Evolutionary conservation across 768 basidiomycete genomes (phyloP).

Genomic region (Lepiota brunneoincarnata): DNA sequence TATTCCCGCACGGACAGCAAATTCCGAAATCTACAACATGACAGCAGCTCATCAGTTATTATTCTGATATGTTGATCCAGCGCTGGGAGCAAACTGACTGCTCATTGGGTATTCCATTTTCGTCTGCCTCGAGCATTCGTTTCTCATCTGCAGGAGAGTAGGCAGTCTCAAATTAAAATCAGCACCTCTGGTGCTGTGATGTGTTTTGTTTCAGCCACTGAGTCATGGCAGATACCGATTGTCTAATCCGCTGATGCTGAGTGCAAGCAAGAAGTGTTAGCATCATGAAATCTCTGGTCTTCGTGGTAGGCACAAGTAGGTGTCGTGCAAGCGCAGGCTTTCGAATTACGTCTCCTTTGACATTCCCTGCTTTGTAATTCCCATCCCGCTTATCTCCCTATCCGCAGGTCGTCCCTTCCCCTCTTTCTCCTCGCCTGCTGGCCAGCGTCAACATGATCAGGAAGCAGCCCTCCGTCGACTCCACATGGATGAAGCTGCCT

Average conservation of each 20-base stretch:
- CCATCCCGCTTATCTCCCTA: constrained; percentile 9
- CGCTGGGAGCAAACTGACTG: neutral
- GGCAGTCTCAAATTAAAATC: neutral
- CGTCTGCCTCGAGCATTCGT: neutral
- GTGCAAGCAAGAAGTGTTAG: constrained; percentile 1
- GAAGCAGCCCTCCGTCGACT: constrained; percentile 5
- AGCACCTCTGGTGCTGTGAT: constrained; percentile 2
- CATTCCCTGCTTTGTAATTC: constrained; percentile 8
- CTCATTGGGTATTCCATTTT: constrained; percentile 8
- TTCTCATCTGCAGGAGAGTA: constrained; percentile 3
- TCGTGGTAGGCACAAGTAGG: neutral
- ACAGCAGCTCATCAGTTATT: constrained; percentile 6
- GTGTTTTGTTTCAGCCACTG: constrained; percentile 6
- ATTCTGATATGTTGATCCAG: constrained; percentile 9
- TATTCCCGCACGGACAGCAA: neutral
- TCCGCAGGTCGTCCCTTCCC: neutral
- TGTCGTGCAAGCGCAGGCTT: constrained; percentile 4
- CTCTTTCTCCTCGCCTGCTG: constrained; percentile 7
- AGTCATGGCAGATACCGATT: constrained; percentile 4
- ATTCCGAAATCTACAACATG: neutral
- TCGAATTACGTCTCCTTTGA: neutral
- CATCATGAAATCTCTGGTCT: constrained; percentile 2
- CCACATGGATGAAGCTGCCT: constrained; percentile 3
- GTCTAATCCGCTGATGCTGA: constrained; percentile 9
- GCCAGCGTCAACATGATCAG: constrained; percentile 10